A percentile compares a stretch with the other conserved stretches of the same genome.
Evolutionary conservation across 352 stramenopile genomes (phyloP).

Genomic region (Pythium sukuiense): DNA sequence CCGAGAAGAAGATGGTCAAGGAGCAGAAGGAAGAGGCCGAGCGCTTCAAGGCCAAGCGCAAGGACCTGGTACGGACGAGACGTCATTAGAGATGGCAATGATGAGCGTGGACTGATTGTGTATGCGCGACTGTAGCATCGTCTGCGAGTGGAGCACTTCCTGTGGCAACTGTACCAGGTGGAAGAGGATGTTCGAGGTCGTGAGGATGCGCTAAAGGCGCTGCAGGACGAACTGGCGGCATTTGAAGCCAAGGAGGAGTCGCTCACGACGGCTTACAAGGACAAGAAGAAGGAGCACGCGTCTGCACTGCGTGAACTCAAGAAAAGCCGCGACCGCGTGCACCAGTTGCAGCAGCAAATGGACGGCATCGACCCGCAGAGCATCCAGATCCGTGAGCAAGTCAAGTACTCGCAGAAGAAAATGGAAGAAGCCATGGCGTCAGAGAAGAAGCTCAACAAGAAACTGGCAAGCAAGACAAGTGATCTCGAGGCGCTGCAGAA

Average conservation of each 20-base stretch:
- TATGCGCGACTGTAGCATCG: constrained; percentile 39
- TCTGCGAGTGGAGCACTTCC: constrained; percentile 91
- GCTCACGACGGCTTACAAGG: constrained; percentile 44
- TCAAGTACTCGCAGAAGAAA: constrained; percentile 80
- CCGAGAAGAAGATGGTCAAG: constrained; percentile 92
- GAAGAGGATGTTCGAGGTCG: constrained; percentile 86
- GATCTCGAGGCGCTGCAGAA: constrained; percentile 83
- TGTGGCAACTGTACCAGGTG: constrained; percentile 97
- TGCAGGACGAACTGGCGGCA: constrained; percentile 42
- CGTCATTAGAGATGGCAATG: too few species aligned
- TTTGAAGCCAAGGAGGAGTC: constrained; percentile 54
- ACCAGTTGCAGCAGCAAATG: constrained; percentile 84
- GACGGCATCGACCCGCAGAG: constrained; percentile 72
- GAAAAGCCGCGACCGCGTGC: constrained; percentile 61
- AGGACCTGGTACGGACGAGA: constrained; percentile 47
- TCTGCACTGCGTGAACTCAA: constrained; percentile 58
- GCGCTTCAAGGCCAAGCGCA: constrained; percentile 69
- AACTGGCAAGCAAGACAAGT: constrained; percentile 77
- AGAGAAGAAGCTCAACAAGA: constrained; percentile 63
- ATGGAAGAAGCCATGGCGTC: constrained; percentile 49
- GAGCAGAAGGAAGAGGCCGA: constrained; percentile 95
- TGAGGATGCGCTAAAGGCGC: constrained; percentile 68
- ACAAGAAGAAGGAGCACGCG: constrained; percentile 77
- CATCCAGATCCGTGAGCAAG: constrained; percentile 88
- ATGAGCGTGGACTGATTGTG: background rate